Conservation (phyloP, 257 asterid species). For the Cynanchum wilfordii region DNA sequence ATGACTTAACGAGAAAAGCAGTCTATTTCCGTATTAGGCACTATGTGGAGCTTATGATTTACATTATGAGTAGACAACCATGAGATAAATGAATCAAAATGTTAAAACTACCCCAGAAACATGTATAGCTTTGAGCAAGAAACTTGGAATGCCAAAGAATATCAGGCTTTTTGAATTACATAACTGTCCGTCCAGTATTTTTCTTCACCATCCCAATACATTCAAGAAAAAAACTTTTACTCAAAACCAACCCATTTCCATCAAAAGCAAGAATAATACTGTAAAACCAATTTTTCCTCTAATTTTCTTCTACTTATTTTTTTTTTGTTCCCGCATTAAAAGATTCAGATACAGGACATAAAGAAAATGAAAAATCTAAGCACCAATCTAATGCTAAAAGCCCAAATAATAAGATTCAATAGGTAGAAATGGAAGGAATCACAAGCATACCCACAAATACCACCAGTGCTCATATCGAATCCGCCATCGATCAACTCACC, state of each 20-base stretch:
- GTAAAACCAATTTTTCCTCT: background rate
- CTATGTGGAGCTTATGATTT: background rate
- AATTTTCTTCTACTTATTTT: background rate
- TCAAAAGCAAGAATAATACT: background rate
- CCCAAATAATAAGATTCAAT: background rate
- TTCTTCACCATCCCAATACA: background rate
- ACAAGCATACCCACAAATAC: slow-evolving; percentile 76
- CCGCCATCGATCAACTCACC: slow-evolving; percentile 96
- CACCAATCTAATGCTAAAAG: background rate
- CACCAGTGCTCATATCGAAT: slow-evolving; percentile 86
- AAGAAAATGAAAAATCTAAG: background rate
- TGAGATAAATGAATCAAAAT: background rate
- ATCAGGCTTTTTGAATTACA: background rate
- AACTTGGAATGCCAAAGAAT: background rate
- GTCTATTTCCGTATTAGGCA: background rate
- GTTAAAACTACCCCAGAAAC: background rate
- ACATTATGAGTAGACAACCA: background rate
- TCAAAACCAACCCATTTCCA: background rate
- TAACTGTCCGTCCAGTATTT: background rate
- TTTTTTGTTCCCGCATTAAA: background rate
- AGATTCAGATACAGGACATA: background rate
- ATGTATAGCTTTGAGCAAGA: background rate
- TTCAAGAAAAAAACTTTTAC: background rate
- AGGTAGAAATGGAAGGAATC: background rate
- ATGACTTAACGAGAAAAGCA: background rate